Evolutionary conservation across 805 yeast species (phyloP).

Genomic region (Wickerhamiella shivajii): DNA sequence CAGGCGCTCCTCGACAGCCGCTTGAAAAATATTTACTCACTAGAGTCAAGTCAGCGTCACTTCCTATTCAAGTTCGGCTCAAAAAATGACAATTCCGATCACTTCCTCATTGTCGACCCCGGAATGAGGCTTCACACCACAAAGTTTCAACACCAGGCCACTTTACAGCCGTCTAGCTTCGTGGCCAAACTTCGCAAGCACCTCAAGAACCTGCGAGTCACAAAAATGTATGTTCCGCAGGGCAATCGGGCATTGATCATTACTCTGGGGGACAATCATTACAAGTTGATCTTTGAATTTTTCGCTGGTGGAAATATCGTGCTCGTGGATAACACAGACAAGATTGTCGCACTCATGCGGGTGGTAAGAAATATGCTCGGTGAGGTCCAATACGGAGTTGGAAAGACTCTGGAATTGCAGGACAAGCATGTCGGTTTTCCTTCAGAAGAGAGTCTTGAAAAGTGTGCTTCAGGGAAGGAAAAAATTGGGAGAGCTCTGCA

Average conservation of each 20-base stretch:
- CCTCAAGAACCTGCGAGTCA: slow-evolving; percentile 62
- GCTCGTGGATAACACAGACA: slow-evolving; percentile 51
- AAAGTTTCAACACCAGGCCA: slow-evolving; percentile 64
- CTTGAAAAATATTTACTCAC: slow-evolving; percentile 72
- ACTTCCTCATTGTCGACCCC: slow-evolving; percentile 59
- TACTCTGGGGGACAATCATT: slow-evolving; percentile 69
- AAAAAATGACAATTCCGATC: slow-evolving; percentile 41
- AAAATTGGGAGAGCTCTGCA: slow-evolving; percentile 51
- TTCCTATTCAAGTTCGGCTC: slow-evolving; percentile 12
- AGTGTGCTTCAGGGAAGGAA: slow-evolving; percentile 10
- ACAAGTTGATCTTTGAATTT: slow-evolving; percentile 70
- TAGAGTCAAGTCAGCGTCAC: slow-evolving; percentile 55
- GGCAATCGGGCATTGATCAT: slow-evolving; percentile 74
- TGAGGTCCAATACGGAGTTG: slow-evolving; percentile 43
- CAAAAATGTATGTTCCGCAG: slow-evolving; percentile 57
- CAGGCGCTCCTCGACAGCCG: slow-evolving; percentile 46
- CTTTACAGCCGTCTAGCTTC: slow-evolving; percentile 72
- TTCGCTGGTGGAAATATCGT: slow-evolving; percentile 91
- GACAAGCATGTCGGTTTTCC: slow-evolving; percentile 31
- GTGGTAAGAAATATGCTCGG: slow-evolving; percentile 34
- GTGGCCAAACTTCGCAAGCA: slow-evolving; percentile 78
- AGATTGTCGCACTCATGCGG: slow-evolving; percentile 62
- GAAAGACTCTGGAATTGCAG: slow-evolving; percentile 31
- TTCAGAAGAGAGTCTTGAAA: slow-evolving; percentile 30
- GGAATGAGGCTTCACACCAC: slow-evolving; percentile 74